Base-by-base conservation (phyloP, 345 rosid species). In the Corchorus capsularis region DNA sequence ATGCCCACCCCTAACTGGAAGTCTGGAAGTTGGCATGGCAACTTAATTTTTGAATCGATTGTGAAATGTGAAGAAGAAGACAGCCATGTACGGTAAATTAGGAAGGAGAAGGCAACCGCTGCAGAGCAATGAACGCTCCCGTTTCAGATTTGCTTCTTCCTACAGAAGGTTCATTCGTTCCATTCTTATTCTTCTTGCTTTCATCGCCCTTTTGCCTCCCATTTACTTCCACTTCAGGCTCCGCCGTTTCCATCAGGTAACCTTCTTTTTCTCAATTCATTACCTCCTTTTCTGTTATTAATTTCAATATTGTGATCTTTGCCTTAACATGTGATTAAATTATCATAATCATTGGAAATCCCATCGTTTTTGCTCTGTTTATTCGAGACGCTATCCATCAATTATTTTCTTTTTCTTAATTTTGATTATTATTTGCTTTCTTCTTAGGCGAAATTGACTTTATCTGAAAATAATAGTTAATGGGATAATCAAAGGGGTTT, bases 151-250 rank as follows among this genome's bases (percentile, higher is more conserved):
- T 49, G 69, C 65, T 27, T 73, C 81, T 72, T 85, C 86, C 9
- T 76, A 82, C 53, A 79, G 60, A 19, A 43, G 84, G 32, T 85
- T 89, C 8, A 8, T 45, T 77, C 90, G 91, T 60, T 47, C 79
- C 60, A 79, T 95, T 69, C 87, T 95, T 43, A 73, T 89, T 15
- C 43, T 63, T 35, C 90, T 96, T 8, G 88, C 82, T 22, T 83
- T 91, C 80, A 34, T 91, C 73, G 94, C 99, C 41, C 71, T 92
- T 63, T 71, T 87, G 63, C 99, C 99, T 73, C 99, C 96, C 11
- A 56, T 93, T 78, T 87, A 85, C 85, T 93, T 96, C 89, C 98
- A 96, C 81, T 77, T 93, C 84, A 85, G 88, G 59, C 97, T 96
- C 79, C 90, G 93, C 50, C 85, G 86, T 74, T 77, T 90, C 76